phyloP scores from a whole-genome alignment of 1,284 basidiomycete genomes.

The Anthracocystis setariae region DNA sequence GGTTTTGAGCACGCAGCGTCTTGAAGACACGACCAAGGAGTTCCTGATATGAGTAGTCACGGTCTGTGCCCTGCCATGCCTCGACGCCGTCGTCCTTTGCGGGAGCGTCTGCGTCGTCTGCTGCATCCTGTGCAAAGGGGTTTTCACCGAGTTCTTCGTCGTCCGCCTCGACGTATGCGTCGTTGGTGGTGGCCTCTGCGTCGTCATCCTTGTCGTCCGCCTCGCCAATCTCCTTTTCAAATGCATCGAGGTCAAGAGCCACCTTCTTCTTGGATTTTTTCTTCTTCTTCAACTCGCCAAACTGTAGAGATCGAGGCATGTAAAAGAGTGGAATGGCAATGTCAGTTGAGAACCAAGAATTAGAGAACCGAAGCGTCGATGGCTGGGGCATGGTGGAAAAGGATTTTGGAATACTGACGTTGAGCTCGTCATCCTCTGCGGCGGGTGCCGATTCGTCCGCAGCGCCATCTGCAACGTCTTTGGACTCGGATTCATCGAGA shows the following conservation, averaged over 20 bases:
- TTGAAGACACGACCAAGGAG: conserved; percentile 92
- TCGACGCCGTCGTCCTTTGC: conserved; percentile 47
- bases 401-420: conserved; percentile 53
- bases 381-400: neutral
- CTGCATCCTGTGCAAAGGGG: conserved; percentile 54
- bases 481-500: conserved; percentile 49
- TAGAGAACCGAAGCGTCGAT: neutral
- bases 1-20: conserved; percentile 91
- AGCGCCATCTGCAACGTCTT: conserved; percentile 50
- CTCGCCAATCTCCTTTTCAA: conserved; percentile 68
- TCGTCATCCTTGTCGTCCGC: conserved; percentile 69
- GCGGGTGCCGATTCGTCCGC: conserved; percentile 38
- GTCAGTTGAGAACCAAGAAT: too few species aligned
- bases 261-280: conserved; percentile 68
- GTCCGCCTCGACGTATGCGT: conserved; percentile 73
- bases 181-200: conserved; percentile 60
- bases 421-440: conserved; percentile 64
- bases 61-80: conserved; percentile 85
- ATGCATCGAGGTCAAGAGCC: conserved; percentile 67
- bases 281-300: conserved; percentile 73
- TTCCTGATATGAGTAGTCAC: conserved; percentile 95
- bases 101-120: conserved; percentile 34
- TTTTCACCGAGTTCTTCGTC: conserved; percentile 62
- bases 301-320: conserved; percentile 65
- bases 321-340: neutral